Percentiles rank a stretch among this genome's conserved stretches.
phyloP scores from a whole-genome alignment of 2,329 filamentous ascomycete genomes.

The Xylaria sp. region DNA sequence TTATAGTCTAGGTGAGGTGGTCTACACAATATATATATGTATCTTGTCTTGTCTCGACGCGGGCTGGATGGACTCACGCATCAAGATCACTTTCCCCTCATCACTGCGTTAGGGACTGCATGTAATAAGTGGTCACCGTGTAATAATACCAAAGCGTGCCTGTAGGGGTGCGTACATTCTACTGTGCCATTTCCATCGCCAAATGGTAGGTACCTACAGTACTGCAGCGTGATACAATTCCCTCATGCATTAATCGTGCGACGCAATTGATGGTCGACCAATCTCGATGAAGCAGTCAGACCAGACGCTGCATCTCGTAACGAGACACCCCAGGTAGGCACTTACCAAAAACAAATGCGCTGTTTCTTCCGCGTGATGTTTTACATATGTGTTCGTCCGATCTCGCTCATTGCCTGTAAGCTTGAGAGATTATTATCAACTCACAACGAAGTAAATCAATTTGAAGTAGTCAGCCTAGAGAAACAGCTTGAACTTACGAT shows the following conservation, averaged over 20 bases:
- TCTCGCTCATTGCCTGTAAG: slow-evolving; percentile 13
- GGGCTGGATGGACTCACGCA: not conserved
- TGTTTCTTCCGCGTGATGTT: slow-evolving; percentile 22
- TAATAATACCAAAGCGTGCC: not conserved
- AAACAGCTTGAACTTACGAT: not conserved
- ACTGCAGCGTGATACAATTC: slow-evolving; percentile 34
- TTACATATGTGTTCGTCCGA: not conserved
- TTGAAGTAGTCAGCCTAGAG: not conserved
- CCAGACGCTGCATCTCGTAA: slow-evolving; percentile 22
- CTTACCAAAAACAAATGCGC: slow-evolving; percentile 22
- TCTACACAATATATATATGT: too few relatives aligned
- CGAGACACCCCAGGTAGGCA: not conserved
- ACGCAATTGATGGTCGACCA: slow-evolving; percentile 14
- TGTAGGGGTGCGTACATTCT: not conserved
- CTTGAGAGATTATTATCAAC: not conserved
- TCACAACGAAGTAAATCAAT: not conserved
- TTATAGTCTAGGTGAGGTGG: too few relatives aligned
- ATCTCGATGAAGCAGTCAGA: slow-evolving; percentile 20
- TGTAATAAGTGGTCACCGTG: not conserved
- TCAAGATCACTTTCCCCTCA: too few relatives aligned
- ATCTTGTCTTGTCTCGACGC: not conserved
- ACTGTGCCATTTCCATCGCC: slow-evolving; percentile 10
- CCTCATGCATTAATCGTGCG: slow-evolving; percentile 36
- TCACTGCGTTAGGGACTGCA: not conserved
- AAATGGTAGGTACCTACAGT: not conserved